Evolutionary conservation across 306 rosid genomes (phyloP).

Genomic region (Betula pendula): DNA sequence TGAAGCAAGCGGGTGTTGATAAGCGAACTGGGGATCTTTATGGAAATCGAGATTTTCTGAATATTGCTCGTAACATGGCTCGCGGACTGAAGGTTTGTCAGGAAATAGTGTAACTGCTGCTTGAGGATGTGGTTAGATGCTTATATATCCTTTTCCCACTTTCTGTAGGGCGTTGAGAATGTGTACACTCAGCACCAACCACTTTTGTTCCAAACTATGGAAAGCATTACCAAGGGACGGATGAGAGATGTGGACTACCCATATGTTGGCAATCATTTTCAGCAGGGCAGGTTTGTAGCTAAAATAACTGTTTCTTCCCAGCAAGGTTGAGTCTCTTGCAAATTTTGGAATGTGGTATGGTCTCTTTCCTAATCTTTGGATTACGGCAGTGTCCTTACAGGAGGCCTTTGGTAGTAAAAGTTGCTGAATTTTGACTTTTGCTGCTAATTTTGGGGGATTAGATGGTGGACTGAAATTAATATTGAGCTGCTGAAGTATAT

Average conservation of each 20-base stretch:
- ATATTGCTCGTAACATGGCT: constrained; percentile 98
- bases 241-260: constrained; percentile 94
- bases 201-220: constrained; percentile 85
- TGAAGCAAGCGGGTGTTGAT: constrained; percentile 97
- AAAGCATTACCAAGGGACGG: constrained; percentile 88
- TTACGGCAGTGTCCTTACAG: constrained; percentile 6
- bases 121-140: constrained; percentile 23
- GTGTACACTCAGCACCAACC: constrained; percentile 96
- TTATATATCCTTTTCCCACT: constrained; percentile 25
- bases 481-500: neutral
- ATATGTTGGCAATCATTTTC: constrained; percentile 82
- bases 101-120: constrained; percentile 23
- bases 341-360: constrained; percentile 15
- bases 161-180: constrained; percentile 82
- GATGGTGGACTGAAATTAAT: neutral
- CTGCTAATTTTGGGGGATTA: neutral
- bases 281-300: constrained; percentile 88
- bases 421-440: neutral
- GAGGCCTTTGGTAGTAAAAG: constrained; percentile 1
- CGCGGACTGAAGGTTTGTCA: constrained; percentile 86
- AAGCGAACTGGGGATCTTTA: constrained; percentile 86
- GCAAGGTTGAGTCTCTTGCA: constrained; percentile 5
- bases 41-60: constrained; percentile 86
- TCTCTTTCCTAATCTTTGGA: constrained; percentile 16
- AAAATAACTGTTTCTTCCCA: constrained; percentile 11